Percentiles rank a stretch among this genome's conserved stretches.
Evolutionary conservation across 371 early-diverging fungal species (phyloP).

Genomic region (Nematocida sp.): DNA sequence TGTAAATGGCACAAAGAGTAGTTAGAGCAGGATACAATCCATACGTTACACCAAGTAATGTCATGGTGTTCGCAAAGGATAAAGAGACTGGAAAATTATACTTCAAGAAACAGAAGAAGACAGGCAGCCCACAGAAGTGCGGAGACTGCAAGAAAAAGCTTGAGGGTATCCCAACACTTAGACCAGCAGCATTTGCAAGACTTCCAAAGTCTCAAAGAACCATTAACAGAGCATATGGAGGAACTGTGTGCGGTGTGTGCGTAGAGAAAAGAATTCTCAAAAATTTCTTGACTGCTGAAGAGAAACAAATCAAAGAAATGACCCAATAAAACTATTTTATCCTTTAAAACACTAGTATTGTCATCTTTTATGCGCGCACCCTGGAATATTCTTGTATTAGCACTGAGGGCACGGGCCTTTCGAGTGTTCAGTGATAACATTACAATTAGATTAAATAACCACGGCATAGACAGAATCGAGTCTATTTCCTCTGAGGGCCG

Average conservation of each 20-base stretch:
- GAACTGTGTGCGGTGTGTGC: slow-evolving; percentile 64
- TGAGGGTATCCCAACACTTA: slow-evolving; percentile 62
- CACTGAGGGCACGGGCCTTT: background rate
- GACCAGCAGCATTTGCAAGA: slow-evolving; percentile 69
- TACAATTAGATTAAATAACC: background rate
- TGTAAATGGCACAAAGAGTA: slow-evolving; percentile 61
- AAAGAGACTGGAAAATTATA: slow-evolving; percentile 46
- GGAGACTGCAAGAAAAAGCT: slow-evolving; percentile 68
- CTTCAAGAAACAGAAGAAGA: slow-evolving; percentile 62
- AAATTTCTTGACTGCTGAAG: slow-evolving; percentile 68
- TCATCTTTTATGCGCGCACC: slow-evolving; percentile 5
- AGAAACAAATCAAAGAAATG: slow-evolving; percentile 63
- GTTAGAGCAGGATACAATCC: slow-evolving; percentile 63
- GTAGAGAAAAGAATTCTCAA: slow-evolving; percentile 65
- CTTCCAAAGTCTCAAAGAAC: slow-evolving; percentile 66
- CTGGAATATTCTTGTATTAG: background rate
- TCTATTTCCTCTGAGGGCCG: background rate
- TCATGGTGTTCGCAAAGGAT: slow-evolving; percentile 55
- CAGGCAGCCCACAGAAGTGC: slow-evolving; percentile 67
- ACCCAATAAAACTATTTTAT: slow-evolving; percentile 50
- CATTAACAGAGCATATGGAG: slow-evolving; percentile 67
- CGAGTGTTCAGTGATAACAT: slow-evolving; percentile 19
- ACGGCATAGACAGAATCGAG: background rate
- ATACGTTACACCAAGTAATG: slow-evolving; percentile 68
- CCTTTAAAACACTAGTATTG: slow-evolving; percentile 28